Conservation (phyloP, 768 basidiomycete genomes). For the Psilocybe tampanensis region DNA sequence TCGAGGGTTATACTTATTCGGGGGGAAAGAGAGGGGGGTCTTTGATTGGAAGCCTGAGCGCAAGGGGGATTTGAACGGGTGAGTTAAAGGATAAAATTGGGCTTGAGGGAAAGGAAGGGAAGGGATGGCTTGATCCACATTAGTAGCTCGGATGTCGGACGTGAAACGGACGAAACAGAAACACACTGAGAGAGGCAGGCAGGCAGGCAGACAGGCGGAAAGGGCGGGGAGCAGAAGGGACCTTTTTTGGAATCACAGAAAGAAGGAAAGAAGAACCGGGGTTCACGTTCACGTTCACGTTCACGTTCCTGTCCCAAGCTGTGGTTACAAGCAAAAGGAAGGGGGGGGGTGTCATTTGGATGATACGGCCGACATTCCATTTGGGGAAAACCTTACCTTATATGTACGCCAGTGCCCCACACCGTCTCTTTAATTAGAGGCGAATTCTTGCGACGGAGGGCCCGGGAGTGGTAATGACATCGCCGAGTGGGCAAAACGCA, state of each 20-base stretch:
- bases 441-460: not conserved
- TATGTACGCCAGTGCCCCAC: not conserved
- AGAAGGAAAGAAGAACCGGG: too few relatives aligned
- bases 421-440: not conserved
- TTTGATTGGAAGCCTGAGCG: not conserved
- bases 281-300: too few relatives aligned
- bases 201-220: conserved; percentile 9
- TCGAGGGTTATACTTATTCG: not conserved
- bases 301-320: not conserved
- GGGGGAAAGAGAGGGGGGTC: not conserved
- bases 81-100: not conserved
- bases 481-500: not conserved
- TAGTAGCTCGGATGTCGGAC: not conserved
- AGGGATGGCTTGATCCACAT: not conserved
- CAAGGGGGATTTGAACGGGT: not conserved
- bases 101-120: not conserved
- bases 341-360: not conserved
- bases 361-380: not conserved
- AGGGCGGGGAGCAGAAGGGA: conserved; percentile 5
- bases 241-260: conserved; percentile 3
- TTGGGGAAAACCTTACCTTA: conserved; percentile 3
- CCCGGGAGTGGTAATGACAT: not conserved
- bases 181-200: too few relatives aligned
- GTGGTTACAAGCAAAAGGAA: not conserved
- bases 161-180: not conserved